A percentile compares a stretch with the other conserved stretches of the same genome.
phyloP scores from a whole-genome alignment of 2,329 filamentous ascomycete species.

The Ophiostoma australiae region DNA sequence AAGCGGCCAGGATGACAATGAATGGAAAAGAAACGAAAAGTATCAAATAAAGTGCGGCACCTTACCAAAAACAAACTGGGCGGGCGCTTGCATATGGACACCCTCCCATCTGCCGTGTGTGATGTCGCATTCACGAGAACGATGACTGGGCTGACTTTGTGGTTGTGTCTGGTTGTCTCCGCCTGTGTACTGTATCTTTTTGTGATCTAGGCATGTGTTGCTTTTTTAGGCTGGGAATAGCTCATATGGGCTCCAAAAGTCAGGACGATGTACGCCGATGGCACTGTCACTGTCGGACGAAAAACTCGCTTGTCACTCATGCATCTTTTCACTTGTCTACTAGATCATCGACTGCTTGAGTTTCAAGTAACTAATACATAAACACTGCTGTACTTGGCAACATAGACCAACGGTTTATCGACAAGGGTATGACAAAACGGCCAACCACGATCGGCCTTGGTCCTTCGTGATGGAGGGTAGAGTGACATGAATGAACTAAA shows the following conservation, averaged over 20 bases:
- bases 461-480: background rate
- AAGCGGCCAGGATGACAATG: background rate
- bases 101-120: conserved; percentile 7
- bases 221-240: background rate
- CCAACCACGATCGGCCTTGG: background rate
- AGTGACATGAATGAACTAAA: background rate
- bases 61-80: background rate
- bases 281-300: background rate
- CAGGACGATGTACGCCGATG: background rate
- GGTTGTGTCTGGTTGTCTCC: background rate
- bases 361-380: background rate
- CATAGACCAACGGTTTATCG: conserved; percentile 1
- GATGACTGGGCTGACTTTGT: background rate
- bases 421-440: background rate
- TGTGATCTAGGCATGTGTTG: background rate
- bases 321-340: background rate
- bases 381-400: background rate
- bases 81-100: background rate
- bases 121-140: conserved; percentile 1
- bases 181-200: background rate
- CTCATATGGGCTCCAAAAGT: background rate
- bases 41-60: background rate
- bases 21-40: background rate
- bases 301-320: background rate
- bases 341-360: background rate